A percentile compares a stretch with the other conserved stretches of the same genome.
Conservation (phyloP, 495 filamentous ascomycete genomes). For the Xanthoparmelia taractica region DNA sequence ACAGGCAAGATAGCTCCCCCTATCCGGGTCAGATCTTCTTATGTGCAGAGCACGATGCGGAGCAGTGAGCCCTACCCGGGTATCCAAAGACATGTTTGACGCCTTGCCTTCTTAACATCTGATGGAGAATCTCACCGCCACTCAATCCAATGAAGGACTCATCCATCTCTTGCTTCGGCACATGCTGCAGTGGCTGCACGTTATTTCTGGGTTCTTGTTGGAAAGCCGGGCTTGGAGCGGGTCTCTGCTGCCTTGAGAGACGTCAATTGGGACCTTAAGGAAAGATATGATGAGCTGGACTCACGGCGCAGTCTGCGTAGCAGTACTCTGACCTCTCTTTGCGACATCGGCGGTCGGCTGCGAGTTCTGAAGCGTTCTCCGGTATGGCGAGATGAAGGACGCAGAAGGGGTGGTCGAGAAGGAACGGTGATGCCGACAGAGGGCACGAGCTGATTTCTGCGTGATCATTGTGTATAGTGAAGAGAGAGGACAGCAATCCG, state of each 20-base stretch:
- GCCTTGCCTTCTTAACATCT: constrained; percentile 91
- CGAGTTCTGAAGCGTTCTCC: constrained; percentile 22
- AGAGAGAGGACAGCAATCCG: no score
- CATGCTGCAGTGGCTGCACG: constrained; percentile 63
- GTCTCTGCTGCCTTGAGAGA: constrained; percentile 34
- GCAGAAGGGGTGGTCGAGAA: constrained; percentile 39
- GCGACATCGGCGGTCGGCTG: constrained; percentile 25
- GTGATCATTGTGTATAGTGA: constrained; percentile 10
- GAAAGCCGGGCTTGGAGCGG: constrained; percentile 63
- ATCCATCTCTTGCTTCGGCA: constrained; percentile 60
- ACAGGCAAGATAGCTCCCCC: constrained; percentile 43
- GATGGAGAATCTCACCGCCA: constrained; percentile 95
- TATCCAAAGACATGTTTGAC: constrained; percentile 50
- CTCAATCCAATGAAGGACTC: constrained; percentile 86
- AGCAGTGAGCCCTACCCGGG: background rate
- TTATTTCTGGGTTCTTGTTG: constrained; percentile 56
- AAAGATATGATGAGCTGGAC: constrained; percentile 19
- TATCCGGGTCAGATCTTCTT: no score
- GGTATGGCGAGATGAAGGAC: constrained; percentile 41
- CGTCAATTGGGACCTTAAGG: constrained; percentile 17
- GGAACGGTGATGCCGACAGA: constrained; percentile 26
- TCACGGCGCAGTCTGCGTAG: constrained; percentile 40
- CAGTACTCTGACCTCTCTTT: constrained; percentile 46
- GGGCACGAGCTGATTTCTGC: background rate
- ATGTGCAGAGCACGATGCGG: no score